Conservation (phyloP, 441 rosid species). For the Brassica balearica region DNA sequence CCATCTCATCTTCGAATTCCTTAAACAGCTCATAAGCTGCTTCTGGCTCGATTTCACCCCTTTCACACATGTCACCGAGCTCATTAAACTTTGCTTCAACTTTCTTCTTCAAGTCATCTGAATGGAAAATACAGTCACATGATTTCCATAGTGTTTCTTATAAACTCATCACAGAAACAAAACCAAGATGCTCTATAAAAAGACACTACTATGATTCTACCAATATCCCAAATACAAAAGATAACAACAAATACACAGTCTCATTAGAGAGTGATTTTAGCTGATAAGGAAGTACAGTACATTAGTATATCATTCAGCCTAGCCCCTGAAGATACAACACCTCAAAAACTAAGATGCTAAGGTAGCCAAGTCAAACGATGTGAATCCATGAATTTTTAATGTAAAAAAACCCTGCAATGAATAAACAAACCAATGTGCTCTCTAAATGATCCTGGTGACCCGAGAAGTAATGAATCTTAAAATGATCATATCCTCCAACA, state of each 20-base stretch:
- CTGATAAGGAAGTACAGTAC: neutral
- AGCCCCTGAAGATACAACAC: conserved; percentile 7
- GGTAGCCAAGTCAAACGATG: conserved; percentile 1
- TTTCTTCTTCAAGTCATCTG: conserved; percentile 84
- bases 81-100: conserved; percentile 77
- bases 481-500: neutral
- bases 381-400: neutral
- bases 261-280: neutral
- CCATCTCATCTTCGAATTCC: conserved; percentile 86
- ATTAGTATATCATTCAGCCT: neutral
- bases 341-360: conserved; percentile 14
- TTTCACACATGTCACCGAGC: conserved; percentile 86
- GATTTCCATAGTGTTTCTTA: neutral
- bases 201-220: conserved; percentile 9
- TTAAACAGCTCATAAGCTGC: conserved; percentile 81
- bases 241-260: conserved; percentile 13
- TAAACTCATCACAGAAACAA: conserved; percentile 17
- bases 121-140: conserved; percentile 34
- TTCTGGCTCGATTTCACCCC: conserved; percentile 73
- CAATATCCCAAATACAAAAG: conserved; percentile 3
- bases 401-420: no score
- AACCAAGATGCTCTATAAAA: conserved; percentile 18
- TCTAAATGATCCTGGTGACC: neutral
- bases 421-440: conserved; percentile 13
- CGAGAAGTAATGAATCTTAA: neutral